These are phyloP conservation scores for Flaveria ramosissima DNA, from an alignment of 129 eudicot genomes.

Conservation along the genomic window DNA sequence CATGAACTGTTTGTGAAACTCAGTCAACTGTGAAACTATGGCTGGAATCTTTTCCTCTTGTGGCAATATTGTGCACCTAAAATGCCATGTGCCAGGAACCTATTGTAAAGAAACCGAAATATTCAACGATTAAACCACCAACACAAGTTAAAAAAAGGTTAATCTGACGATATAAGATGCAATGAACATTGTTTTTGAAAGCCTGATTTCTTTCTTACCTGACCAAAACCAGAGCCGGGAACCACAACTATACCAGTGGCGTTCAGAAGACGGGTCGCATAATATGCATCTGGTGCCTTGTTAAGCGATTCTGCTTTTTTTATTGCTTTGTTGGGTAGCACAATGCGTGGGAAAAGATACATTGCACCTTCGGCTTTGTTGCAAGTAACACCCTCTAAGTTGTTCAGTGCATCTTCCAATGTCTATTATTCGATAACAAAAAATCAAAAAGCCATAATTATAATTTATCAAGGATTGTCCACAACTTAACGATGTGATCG, in stretches of 20 bases:
- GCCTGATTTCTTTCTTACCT: conserved; percentile 42
- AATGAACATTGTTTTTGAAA: not conserved
- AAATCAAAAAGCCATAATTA: not conserved
- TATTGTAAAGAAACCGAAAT: conserved; percentile 28
- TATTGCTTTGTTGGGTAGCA: conserved; percentile 81
- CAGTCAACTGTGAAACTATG: conserved; percentile 66
- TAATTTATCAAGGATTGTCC: not conserved
- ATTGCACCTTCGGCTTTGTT: conserved; percentile 97
- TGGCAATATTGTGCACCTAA: conserved; percentile 94
- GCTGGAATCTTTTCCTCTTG: conserved; percentile 97
- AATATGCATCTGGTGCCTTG: conserved; percentile 79
- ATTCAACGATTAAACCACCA: not conserved
- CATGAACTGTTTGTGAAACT: conserved; percentile 80
- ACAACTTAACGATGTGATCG: not conserved
- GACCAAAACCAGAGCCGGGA: conserved; percentile 96
- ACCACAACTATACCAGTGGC: conserved; percentile 96
- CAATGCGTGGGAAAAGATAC: conserved; percentile 89
- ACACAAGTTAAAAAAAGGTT: not conserved
- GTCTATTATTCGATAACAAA: conserved; percentile 37
- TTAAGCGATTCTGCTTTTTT: conserved; percentile 78
- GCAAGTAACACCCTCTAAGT: conserved; percentile 89
- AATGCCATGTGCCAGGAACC: conserved; percentile 97
- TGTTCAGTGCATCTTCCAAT: conserved; percentile 83
- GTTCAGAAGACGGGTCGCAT: conserved; percentile 65
- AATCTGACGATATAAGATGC: not conserved